Evolutionary conservation across 164 flowering plant genomes (phyloP).

Genomic region (Magnolia changhungtana): DNA sequence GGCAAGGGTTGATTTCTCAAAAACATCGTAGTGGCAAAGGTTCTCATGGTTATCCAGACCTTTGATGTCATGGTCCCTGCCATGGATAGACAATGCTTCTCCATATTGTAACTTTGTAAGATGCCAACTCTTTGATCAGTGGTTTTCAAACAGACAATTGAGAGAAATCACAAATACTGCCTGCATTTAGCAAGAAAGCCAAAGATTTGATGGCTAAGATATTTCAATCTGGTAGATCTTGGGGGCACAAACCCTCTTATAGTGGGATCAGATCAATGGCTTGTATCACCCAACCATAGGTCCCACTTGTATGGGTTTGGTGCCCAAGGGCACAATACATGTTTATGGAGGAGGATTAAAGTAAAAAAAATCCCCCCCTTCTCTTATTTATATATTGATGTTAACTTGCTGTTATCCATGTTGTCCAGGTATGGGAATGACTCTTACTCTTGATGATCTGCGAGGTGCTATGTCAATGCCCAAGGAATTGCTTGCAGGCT

Average conservation of each 20-base stretch:
- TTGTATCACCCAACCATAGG: neutral
- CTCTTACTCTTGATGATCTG: conserved; percentile 82
- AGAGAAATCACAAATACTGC: too few relatives aligned
- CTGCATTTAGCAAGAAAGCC: too few relatives aligned
- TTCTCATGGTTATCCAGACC: too few relatives aligned
- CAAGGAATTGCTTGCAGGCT: conserved; percentile 64
- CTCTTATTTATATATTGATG: neutral
- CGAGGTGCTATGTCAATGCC: conserved; percentile 81
- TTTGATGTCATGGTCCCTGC: too few relatives aligned
- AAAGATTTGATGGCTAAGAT: neutral
- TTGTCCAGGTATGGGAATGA: conserved; percentile 73
- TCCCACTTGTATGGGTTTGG: neutral
- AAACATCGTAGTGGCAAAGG: too few relatives aligned
- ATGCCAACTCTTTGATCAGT: too few relatives aligned
- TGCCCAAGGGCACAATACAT: neutral
- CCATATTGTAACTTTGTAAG: too few relatives aligned
- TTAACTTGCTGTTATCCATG: too few relatives aligned
- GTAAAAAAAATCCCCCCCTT: neutral
- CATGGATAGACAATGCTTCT: too few relatives aligned
- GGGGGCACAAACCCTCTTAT: neutral
- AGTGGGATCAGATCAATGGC: neutral
- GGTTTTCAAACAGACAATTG: too few relatives aligned
- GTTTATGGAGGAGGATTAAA: neutral
- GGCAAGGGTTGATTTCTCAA: too few relatives aligned
- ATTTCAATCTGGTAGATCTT: neutral